A percentile compares a stretch with the other conserved stretches of the same genome.
Evolutionary conservation across 2,329 filamentous ascomycete species (phyloP).

Genomic region (Tolypocladium paradoxum): DNA sequence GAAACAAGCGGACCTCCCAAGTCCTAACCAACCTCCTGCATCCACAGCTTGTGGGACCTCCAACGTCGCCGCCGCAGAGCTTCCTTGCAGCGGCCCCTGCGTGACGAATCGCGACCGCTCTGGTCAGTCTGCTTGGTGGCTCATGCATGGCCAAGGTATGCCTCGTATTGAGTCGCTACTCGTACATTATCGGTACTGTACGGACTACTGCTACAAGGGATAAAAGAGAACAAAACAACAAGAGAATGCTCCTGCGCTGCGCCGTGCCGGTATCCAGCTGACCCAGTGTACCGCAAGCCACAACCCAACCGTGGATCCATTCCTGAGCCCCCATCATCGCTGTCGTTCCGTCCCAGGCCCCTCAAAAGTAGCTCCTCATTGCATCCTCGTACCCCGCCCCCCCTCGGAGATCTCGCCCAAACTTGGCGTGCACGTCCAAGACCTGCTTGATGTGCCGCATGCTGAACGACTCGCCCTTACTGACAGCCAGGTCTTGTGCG

Average conservation of each 20-base stretch:
- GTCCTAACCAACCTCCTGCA: neutral
- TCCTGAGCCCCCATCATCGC: neutral
- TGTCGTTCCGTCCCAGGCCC: neutral
- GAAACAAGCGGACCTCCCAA: neutral
- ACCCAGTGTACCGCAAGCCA: neutral
- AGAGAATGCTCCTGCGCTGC: neutral
- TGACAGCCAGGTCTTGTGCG: slow-evolving; percentile 71
- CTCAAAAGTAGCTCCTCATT: slow-evolving; percentile 66
- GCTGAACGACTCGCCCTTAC: slow-evolving; percentile 57
- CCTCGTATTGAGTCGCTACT: neutral
- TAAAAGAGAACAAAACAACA: neutral
- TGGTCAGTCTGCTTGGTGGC: too few relatives aligned
- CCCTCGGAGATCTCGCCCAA: slow-evolving; percentile 74
- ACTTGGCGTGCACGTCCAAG: slow-evolving; percentile 73
- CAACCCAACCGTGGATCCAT: neutral
- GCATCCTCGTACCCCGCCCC: slow-evolving; percentile 72
- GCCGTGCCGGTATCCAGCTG: neutral
- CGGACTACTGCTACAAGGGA: neutral
- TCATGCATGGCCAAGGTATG: neutral
- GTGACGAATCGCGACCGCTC: neutral
- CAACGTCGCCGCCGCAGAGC: neutral
- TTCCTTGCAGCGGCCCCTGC: neutral
- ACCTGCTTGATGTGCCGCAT: slow-evolving; percentile 76
- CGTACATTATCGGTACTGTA: neutral
- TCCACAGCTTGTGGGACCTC: neutral